phyloP scores from a whole-genome alignment of 768 basidiomycete genomes.

The Serendipita sp. region DNA sequence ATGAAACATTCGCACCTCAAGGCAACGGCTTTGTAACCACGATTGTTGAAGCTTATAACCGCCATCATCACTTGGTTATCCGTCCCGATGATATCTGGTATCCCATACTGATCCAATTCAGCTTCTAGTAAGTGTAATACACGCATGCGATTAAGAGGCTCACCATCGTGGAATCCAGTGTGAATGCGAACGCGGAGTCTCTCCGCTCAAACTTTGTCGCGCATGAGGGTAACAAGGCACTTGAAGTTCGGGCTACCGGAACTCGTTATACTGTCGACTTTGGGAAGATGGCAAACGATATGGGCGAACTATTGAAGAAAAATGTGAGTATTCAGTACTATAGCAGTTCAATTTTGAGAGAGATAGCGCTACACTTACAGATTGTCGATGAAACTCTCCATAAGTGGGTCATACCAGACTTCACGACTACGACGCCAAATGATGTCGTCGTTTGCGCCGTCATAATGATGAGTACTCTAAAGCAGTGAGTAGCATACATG shows the following conservation, averaged over 20 bases:
- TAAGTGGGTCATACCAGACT: constrained; percentile 29
- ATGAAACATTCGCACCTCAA: neutral
- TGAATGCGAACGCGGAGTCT: constrained; percentile 21
- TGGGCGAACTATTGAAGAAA: constrained; percentile 5
- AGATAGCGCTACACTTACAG: neutral
- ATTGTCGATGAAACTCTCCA: constrained; percentile 17
- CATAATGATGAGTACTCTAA: constrained; percentile 29
- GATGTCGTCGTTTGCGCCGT: constrained; percentile 27
- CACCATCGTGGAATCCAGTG: neutral
- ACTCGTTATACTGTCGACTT: constrained; percentile 21
- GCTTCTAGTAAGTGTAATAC: constrained; percentile 15
- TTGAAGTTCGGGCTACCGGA: constrained; percentile 16
- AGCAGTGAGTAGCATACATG: constrained; percentile 10
- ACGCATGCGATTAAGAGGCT: neutral
- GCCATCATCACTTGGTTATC: constrained; percentile 26
- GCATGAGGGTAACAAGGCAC: constrained; percentile 22
- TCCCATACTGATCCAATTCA: constrained; percentile 27
- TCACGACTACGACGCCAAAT: constrained; percentile 29
- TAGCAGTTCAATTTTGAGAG: neutral
- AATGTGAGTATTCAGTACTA: neutral
- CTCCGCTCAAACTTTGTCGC: constrained; percentile 23
- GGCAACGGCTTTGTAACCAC: constrained; percentile 23
- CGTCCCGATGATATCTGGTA: constrained; percentile 40
- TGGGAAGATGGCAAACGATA: constrained; percentile 17
- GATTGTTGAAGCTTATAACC: constrained; percentile 22